phyloP scores from a whole-genome alignment of 805 yeast genomes.

The Wickerhamomyces strasburgensis region DNA sequence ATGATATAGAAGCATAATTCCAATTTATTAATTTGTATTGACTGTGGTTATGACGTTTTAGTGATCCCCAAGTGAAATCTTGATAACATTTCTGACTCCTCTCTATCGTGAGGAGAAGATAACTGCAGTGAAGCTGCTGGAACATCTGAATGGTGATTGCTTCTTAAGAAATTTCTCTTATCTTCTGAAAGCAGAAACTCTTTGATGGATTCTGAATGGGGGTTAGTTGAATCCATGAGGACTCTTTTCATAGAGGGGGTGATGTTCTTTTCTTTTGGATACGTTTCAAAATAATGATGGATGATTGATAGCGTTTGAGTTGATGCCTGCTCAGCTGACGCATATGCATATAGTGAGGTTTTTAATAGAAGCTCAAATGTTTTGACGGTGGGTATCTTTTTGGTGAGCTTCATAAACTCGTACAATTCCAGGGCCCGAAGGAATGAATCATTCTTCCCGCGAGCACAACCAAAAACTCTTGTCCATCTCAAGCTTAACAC shows the following conservation, averaged over 20 bases:
- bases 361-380: no score
- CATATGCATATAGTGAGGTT: no score
- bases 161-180: background rate
- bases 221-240: background rate
- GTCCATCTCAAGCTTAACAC: no score
- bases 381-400: no score
- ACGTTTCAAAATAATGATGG: no score
- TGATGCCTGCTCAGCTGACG: no score
- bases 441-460: conserved; percentile 13
- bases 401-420: conserved; percentile 4
- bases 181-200: background rate
- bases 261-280: no score
- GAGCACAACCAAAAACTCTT: conserved; percentile 15
- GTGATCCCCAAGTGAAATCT: conserved; percentile 2
- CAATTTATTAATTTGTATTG: background rate
- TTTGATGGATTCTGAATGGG: background rate
- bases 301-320: no score
- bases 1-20: background rate
- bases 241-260: background rate
- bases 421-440: conserved; percentile 11
- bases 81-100: conserved; percentile 2
- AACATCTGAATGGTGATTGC: background rate
- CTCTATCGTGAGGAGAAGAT: conserved; percentile 2
- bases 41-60: no score
- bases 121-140: background rate